Conservation (phyloP, 1,139 yeast species). For the Pichia sp. region DNA sequence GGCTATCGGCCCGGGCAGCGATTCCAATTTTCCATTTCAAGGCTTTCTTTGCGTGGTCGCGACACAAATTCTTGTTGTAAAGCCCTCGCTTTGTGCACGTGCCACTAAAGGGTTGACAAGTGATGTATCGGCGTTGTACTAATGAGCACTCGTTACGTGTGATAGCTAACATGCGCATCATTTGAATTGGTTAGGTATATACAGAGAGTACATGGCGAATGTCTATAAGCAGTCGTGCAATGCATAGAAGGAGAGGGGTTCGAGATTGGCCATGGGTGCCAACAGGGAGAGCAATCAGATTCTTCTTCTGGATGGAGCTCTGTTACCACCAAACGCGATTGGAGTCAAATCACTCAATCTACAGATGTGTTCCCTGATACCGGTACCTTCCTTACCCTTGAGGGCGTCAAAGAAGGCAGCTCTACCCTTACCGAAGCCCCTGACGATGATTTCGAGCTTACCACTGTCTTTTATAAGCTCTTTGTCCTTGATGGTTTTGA, state of each 20-base stretch:
- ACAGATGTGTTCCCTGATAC: constrained; percentile 54
- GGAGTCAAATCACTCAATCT: constrained; percentile 73
- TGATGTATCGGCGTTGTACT: no score
- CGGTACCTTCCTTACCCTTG: constrained; percentile 81
- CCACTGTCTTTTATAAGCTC: constrained; percentile 21
- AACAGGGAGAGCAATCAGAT: no score
- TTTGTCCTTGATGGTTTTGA: constrained; percentile 45
- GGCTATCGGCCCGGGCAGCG: no score
- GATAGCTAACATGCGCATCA: no score
- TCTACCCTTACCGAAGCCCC: constrained; percentile 85
- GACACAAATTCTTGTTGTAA: background rate
- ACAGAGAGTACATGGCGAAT: no score
- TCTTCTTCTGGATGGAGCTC: constrained; percentile 81
- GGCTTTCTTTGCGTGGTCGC: background rate
- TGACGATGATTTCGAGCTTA: constrained; percentile 64
- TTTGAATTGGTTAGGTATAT: no score
- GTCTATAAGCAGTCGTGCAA: no score
- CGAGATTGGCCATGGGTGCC: no score
- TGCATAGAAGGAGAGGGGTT: no score
- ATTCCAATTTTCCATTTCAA: background rate
- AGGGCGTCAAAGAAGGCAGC: constrained; percentile 80
- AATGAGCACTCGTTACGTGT: no score
- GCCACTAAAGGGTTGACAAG: background rate
- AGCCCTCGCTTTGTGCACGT: constrained; percentile 1
- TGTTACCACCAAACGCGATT: constrained; percentile 87